Percentiles rank a stretch among this genome's conserved stretches.
phyloP scores from a whole-genome alignment of 176 grass and related monocot genomes.

The Carex pumila region DNA sequence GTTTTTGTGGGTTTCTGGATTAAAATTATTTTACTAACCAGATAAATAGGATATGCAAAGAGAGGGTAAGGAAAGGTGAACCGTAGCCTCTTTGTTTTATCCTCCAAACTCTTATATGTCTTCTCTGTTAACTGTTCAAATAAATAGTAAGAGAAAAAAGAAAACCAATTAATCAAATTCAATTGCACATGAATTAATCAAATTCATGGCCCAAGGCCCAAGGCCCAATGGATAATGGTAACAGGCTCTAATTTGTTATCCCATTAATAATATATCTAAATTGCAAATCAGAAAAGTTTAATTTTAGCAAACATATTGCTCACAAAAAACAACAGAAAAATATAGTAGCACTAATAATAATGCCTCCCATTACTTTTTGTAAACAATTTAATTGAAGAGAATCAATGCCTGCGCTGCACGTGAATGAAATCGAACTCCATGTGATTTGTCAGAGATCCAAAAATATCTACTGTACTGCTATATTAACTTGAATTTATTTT shows the following conservation, averaged over 20 bases:
- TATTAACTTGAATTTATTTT: not conserved
- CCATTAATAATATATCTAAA: not conserved
- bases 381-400: not conserved
- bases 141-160: not conserved
- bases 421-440: not conserved
- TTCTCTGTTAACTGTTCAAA: conserved; percentile 61
- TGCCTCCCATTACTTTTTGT: not conserved
- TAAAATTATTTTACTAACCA: conserved; percentile 32
- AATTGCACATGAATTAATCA: too few relatives aligned
- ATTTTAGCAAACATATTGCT: too few relatives aligned
- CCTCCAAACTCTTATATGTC: conserved; percentile 37
- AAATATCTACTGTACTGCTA: not conserved
- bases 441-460: not conserved
- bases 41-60: conserved; percentile 67
- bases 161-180: too few relatives aligned
- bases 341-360: not conserved
- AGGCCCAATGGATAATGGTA: too few relatives aligned
- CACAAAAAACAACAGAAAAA: not conserved
- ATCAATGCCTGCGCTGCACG: conserved; percentile 1
- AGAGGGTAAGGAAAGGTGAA: conserved; percentile 56
- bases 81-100: conserved; percentile 39
- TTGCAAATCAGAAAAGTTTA: not conserved
- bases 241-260: too few relatives aligned
- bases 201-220: too few relatives aligned
- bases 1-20: not conserved